phyloP scores from a whole-genome alignment of 495 filamentous ascomycete genomes.

The Xylaria bambusicola region DNA sequence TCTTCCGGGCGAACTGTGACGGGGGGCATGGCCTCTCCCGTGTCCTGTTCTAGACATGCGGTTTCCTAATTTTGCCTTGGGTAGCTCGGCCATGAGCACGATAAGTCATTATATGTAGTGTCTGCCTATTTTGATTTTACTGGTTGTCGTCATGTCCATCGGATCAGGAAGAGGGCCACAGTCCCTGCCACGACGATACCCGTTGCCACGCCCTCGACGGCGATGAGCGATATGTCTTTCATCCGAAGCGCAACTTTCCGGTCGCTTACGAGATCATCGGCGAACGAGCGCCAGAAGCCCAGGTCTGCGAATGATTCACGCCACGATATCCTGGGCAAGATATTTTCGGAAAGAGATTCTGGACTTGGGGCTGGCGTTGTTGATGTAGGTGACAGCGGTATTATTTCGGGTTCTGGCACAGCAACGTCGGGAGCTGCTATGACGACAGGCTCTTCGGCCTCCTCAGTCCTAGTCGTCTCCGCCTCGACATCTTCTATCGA shows the following conservation, averaged over 20 bases:
- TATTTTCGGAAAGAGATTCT: constrained; percentile 2
- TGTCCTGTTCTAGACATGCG: background rate
- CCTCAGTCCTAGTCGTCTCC: constrained; percentile 20
- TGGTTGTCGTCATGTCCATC: constrained; percentile 3
- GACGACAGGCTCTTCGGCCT: constrained; percentile 16
- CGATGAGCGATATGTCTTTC: constrained; percentile 70
- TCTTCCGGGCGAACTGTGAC: no score
- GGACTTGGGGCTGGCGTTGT: background rate
- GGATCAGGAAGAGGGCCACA: constrained; percentile 54
- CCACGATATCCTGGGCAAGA: constrained; percentile 47
- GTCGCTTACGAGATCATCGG: constrained; percentile 68
- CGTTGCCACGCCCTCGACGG: constrained; percentile 69
- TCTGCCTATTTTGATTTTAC: no score
- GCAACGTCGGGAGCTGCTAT: background rate
- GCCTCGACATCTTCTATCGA: constrained; percentile 8
- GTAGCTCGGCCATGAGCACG: no score
- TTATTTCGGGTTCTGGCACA: constrained; percentile 1
- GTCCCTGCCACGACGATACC: constrained; percentile 66
- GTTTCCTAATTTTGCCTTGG: background rate
- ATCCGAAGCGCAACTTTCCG: constrained; percentile 66
- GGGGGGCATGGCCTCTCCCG: no score
- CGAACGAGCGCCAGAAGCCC: constrained; percentile 27
- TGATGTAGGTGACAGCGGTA: background rate
- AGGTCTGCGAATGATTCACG: constrained; percentile 50
- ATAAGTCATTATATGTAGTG: no score